Evolutionary conservation across 1,284 basidiomycete genomes (phyloP), one percentile per base, ranked within the genome.

Genomic region (Vanrija pseudolonga): DNA sequence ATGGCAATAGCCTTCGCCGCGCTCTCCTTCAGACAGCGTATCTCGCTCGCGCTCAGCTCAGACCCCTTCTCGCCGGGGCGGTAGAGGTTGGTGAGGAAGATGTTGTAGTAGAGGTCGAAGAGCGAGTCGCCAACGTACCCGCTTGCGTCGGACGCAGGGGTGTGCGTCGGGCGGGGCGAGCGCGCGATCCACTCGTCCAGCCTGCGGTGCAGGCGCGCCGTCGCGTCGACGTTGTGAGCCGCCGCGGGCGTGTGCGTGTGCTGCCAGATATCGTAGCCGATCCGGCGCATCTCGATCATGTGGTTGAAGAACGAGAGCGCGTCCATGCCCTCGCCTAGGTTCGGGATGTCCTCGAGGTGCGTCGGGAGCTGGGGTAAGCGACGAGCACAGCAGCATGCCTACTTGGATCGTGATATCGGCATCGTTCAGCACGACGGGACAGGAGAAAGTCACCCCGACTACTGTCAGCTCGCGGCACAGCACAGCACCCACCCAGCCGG

Each of bases 101-200:
- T 26, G 45, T 56, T 45, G 36, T 51, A 56, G 46, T 56, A 56
- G 23, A 51, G 50, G 49, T 56, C 54, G 18, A 56, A 47, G 40
- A 43, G 41, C 40, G 32, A 32, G n/a, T 45, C 44, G 17, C 6
- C 12, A 17, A 47, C 32, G 32, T 24, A 12, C 22, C 28, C 20
- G 19, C 40, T 22, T 3, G n/a, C 39, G 6, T 20, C 39, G 3
- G 19, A 20, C n/a, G 39, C 19, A 8, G 39, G 39, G 7, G 39
- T 40, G n/a, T 20, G n/a, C n/a, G 39, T 20, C n/a, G 39, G 39
- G n/a, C 39, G 6, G n/a, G 39, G 28, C 22, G 20, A 40, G 15
- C 28, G 41, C 17, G 45, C 28, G 46, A 51, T 26, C 54, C 54
- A 56, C 19, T 47, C 54, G 41, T 56, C 54, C 9, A 56, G 49